Base-by-base conservation (phyloP, 345 rosid species). In the Zanthoxylum bungeanum region DNA sequence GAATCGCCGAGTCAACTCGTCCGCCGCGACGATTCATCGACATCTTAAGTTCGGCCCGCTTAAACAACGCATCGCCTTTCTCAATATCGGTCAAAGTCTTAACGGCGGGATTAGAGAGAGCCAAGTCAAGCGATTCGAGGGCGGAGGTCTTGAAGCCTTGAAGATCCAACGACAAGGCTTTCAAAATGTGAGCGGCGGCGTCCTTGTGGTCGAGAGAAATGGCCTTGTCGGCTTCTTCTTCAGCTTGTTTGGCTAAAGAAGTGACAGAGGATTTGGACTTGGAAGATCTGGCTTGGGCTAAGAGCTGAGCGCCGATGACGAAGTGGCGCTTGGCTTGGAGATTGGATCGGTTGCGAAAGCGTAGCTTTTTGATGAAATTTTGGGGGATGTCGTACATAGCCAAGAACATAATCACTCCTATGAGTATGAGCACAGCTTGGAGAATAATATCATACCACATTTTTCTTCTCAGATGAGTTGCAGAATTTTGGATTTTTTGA, bases 281-380 rank as follows among this genome's bases (percentile, higher is more conserved):
- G 76, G 88, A 70, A 66, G 89, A 85, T 69, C 85, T 74, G 69
- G 93, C 93, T 66, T 79, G 74, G 50, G 85, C 57, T 4, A 86
- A 73, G 59, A 83, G 81, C 86, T 86, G 93, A 25, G 93, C 93
- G 63, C 91, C 93, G 55, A 60, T 57, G 74, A 89, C 88, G 83
- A 89, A 89, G 76, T 83, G 91, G 52, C 83, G 86, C 82, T 86
- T 89, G 62, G 93, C 84, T 49, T 81, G 82, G 59, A 79, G 31
- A n/a, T 46, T 63, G 64, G 78, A 67, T 34, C 82, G 84, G 75
- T 66, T 69, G 11, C 83, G 84, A 74, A 75, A 72, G 28, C 91
- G 93, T 66, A 83, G 70, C 70, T 79, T 84, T 76, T 73, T 56
- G 57, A 88, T 47, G 64, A 77, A 40, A 46, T 80, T 84, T 64